Evolutionary conservation across 2,329 filamentous ascomycete species (phyloP), one percentile per base, ranked within the genome.

Genomic region (Trichophyton rubrum): DNA sequence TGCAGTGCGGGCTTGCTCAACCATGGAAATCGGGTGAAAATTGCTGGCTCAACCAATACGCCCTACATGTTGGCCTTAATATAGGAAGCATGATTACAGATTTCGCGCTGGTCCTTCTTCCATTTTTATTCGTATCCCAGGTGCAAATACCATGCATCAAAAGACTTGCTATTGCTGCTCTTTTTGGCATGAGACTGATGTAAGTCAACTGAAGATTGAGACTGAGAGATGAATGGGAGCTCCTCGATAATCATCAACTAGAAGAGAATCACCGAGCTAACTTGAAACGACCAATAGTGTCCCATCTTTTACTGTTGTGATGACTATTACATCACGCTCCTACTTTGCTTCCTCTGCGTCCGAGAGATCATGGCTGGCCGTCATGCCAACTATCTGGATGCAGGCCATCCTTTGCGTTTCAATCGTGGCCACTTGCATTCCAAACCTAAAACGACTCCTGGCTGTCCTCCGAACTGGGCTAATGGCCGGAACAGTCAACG

Each of bases 361-460:
- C n/a, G 67, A 68, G 55, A 66, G 62, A 53, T 59, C 66, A 3
- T 68, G 65, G 64, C 38, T 63, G 11, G 62, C 64, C 1, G 60
- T 68, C 41, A 61, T 61, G 11, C 67, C 65, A 9, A 60, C 63
- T n/a, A 64, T 68, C 30, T 69, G 66, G 64, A 61, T 62, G 3
- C 62, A 64, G 27, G 63, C 63, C 38, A 61, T 63, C 15, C 43
- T 68, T 22, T 63, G 63, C 57, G 47, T 64, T n/a, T 66, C 66
- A 17, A 65, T 69, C 61, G 62, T 69, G 38, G 66, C 68, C 1
- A 62, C 68, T 11, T 68, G 67, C 56, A 66, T 69, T 30, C 68
- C 68, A 6, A 62, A 62, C 22, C 56, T 66, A 15, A 63, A 62
- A 51, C 66, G 64, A 7, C 65, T 68, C 51, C 62, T 69, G 13